These are phyloP conservation scores for Pyronema omphalodes DNA, from an alignment of 495 filamentous ascomycete species.

Conservation along the genomic window DNA sequence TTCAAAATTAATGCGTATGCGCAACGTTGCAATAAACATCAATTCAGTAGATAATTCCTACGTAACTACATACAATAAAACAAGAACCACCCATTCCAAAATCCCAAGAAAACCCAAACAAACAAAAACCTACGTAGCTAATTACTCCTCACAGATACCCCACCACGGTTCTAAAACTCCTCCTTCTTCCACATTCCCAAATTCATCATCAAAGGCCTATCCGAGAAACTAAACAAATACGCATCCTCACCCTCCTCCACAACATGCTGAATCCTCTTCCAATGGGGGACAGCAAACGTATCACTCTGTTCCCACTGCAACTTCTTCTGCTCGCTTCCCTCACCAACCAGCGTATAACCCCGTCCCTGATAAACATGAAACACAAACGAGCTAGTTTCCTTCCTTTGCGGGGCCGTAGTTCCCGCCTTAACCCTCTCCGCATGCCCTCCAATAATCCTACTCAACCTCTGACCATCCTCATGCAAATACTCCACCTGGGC, in stretches of 20 bases:
- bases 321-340: conserved; percentile 1
- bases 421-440: background rate
- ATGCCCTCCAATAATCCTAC: background rate
- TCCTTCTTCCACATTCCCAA: background rate
- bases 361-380: conserved; percentile 2
- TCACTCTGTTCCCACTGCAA: background rate
- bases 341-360: background rate
- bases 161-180: background rate
- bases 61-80: too few species aligned
- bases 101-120: background rate
- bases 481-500: background rate
- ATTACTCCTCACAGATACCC: background rate
- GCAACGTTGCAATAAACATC: too few species aligned
- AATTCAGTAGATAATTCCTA: too few species aligned
- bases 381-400: conserved; percentile 1
- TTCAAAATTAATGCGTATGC: too few species aligned
- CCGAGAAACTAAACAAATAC: conserved; percentile 3
- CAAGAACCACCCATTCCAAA: background rate
- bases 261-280: background rate
- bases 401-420: background rate
- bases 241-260: background rate
- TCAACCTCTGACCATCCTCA: background rate
- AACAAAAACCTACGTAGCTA: too few species aligned
- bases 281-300: background rate
- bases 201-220: background rate